A percentile compares a stretch with the other conserved stretches of the same genome.
Conservation (phyloP, 2,329 filamentous ascomycete species). For the Trichoderma sp. region DNA sequence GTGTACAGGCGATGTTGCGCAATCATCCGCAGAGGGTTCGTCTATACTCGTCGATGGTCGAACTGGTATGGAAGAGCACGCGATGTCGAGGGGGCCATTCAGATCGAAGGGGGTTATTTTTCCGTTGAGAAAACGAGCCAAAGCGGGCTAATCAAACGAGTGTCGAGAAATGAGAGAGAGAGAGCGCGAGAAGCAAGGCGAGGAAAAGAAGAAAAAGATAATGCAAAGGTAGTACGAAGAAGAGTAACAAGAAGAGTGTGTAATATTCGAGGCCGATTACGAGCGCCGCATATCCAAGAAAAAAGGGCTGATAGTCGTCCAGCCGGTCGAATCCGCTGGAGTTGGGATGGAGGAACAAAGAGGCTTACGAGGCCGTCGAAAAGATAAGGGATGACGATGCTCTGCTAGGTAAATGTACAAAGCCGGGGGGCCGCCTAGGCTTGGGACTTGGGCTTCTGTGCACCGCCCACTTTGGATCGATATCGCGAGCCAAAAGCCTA, state of each 20-base stretch:
- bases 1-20: background rate
- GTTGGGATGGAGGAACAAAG: background rate
- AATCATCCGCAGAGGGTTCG: constrained; percentile 7
- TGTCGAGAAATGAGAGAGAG: constrained; percentile 12
- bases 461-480: constrained; percentile 1
- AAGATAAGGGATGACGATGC: constrained; percentile 22
- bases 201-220: background rate
- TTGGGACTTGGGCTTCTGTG: background rate
- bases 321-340: background rate
- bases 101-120: background rate
- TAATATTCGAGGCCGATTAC: background rate
- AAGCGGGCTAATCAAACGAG: constrained; percentile 12
- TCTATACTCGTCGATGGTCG: background rate
- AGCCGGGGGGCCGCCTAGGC: constrained; percentile 7
- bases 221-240: background rate
- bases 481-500: background rate
- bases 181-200: background rate
- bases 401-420: background rate
- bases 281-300: constrained; percentile 3
- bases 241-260: background rate
- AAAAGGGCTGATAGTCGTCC: background rate
- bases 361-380: constrained; percentile 13
- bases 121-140: background rate
- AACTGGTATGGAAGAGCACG: background rate
- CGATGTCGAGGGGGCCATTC: constrained; percentile 21